Conservation (phyloP, 2,329 filamentous ascomycete genomes). For the Aspergillus luchuensis region DNA sequence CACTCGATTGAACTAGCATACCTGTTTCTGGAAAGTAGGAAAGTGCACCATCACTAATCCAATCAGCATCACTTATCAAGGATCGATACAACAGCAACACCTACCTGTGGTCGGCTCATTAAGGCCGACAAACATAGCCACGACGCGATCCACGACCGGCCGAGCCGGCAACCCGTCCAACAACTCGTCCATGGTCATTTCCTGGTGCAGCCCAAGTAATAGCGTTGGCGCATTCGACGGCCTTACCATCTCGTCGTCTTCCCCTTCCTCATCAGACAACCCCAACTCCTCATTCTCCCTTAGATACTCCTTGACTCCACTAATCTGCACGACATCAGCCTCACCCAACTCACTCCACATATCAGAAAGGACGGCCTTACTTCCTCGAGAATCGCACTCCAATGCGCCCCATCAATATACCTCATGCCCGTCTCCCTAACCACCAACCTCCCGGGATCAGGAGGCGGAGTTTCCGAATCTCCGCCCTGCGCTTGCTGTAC, state of each 20-base stretch:
- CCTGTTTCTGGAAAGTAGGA: slow-evolving; percentile 36
- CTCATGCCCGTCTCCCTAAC: slow-evolving; percentile 35
- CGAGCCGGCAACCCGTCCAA: slow-evolving; percentile 35
- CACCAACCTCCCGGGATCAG: slow-evolving; percentile 34
- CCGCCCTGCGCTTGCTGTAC: not conserved
- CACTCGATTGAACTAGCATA: slow-evolving; percentile 5
- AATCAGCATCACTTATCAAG: not conserved
- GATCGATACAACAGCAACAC: slow-evolving; percentile 8
- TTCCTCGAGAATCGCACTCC: slow-evolving; percentile 41
- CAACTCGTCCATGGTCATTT: slow-evolving; percentile 34
- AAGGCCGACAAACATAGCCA: slow-evolving; percentile 38
- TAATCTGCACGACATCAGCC: slow-evolving; percentile 28
- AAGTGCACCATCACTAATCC: slow-evolving; percentile 32
- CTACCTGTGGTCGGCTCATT: slow-evolving; percentile 35
- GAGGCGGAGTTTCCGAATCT: slow-evolving; percentile 18
- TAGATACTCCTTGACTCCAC: slow-evolving; percentile 37
- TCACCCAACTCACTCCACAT: not conserved
- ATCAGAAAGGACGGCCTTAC: slow-evolving; percentile 15
- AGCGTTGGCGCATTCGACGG: slow-evolving; percentile 29
- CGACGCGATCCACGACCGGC: slow-evolving; percentile 35
- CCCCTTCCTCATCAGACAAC: slow-evolving; percentile 27
- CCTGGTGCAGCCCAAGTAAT: slow-evolving; percentile 30
- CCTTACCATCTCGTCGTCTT: slow-evolving; percentile 23
- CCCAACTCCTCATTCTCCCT: slow-evolving; percentile 21
- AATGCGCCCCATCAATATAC: slow-evolving; percentile 41